phyloP scores from a whole-genome alignment of 1,139 yeast genomes.

The Saccharomyces hybrid region DNA sequence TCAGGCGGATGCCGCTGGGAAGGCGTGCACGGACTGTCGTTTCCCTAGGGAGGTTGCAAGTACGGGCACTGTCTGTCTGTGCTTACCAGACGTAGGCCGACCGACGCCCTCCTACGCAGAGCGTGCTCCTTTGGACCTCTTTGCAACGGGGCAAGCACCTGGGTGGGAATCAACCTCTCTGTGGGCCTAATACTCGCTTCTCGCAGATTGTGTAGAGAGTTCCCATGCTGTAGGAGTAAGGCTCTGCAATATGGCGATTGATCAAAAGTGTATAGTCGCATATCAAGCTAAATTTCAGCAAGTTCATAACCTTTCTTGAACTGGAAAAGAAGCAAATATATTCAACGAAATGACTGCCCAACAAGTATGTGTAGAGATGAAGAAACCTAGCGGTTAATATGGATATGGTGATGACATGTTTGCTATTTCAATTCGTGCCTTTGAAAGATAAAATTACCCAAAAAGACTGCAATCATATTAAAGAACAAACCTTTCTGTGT shows the following conservation, averaged over 20 bases:
- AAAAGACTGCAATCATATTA: not conserved
- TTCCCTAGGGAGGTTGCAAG: not conserved
- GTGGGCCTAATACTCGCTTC: not conserved
- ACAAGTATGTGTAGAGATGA: slow-evolving; percentile 9
- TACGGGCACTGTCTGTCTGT: not conserved
- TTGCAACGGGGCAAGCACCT: not conserved
- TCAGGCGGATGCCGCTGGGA: not conserved
- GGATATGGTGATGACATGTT: not conserved
- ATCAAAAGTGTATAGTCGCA: not conserved
- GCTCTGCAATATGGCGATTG: not conserved
- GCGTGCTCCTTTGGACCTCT: not conserved
- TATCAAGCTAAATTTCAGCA: not conserved
- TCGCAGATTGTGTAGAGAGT: not conserved
- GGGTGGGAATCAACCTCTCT: not conserved
- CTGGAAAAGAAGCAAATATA: slow-evolving; percentile 8
- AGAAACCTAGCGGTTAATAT: not conserved
- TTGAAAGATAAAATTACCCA: not conserved
- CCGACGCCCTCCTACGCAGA: not conserved
- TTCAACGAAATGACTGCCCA: slow-evolving; percentile 15
- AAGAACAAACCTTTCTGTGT: not conserved
- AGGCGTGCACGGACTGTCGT: not conserved
- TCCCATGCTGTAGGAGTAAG: no score
- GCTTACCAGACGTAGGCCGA: not conserved
- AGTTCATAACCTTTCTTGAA: not conserved
- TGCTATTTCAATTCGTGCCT: not conserved